Conservation (phyloP, 768 basidiomycete genomes). For the Psilocybe subaeruginosa region DNA sequence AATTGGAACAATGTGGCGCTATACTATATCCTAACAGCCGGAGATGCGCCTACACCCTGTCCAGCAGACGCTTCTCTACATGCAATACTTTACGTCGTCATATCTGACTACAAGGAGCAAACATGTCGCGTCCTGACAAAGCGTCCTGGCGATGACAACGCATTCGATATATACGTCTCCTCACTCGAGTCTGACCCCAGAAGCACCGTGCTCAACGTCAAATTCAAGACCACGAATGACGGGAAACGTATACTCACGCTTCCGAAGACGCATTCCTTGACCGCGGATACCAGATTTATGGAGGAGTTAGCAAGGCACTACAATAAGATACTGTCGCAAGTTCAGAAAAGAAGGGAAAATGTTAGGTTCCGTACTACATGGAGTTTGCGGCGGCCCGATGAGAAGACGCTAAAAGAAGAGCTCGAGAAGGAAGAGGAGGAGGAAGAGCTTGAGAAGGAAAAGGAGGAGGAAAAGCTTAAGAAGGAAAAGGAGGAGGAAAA, state of each 20-base stretch:
- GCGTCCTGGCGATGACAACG: neutral
- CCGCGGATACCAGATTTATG: slow-evolving; percentile 8
- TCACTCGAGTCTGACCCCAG: neutral
- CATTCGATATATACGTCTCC: slow-evolving; percentile 5
- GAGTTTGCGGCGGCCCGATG: neutral
- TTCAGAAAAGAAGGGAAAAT: neutral
- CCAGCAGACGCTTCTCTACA: neutral
- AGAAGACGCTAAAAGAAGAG: neutral
- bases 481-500: too few relatives aligned
- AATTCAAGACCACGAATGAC: neutral
- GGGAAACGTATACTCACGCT: neutral
- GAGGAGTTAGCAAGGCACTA: slow-evolving; percentile 6
- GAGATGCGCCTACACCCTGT: neutral
- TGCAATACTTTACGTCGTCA: slow-evolving; percentile 10
- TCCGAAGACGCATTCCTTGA: slow-evolving; percentile 8
- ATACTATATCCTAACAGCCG: slow-evolving; percentile 10
- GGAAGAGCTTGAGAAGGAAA: neutral
- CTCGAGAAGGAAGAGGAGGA: neutral
- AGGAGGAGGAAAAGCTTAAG: neutral
- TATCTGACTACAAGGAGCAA: slow-evolving; percentile 14
- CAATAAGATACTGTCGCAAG: neutral
- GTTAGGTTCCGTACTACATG: slow-evolving; percentile 8
- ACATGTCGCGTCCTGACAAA: slow-evolving; percentile 7
- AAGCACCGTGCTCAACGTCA: slow-evolving; percentile 4
- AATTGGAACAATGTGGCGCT: neutral